Evolutionary conservation across 164 flowering plant genomes (phyloP), one percentile per base, ranked within the genome.

Genomic region (Platanus orientalis): DNA sequence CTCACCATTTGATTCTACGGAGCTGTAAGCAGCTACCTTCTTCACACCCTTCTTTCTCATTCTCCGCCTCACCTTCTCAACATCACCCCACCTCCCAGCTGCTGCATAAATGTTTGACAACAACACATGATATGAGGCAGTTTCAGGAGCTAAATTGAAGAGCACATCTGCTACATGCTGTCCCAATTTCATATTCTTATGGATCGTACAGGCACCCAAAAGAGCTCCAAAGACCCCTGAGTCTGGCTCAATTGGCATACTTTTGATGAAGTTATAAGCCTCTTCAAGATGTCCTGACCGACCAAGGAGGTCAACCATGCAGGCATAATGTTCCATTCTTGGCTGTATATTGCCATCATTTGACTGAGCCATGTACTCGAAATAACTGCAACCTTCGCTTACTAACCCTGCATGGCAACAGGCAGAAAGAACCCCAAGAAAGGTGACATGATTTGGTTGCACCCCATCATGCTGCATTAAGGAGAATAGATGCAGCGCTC

Each of bases 251-350:
- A 74, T 65, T 3, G 75, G 79, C 85, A 81, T 79, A 10, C 29
- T 57, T 57, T 50, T 58, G 19, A 81, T 69, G 53, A 81, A 78
- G 11, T 34, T 30, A 64, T 57, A 69, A 27, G 84, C 81, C 62
- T 76, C 82, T 1, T 75, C 77, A 47, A 81, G 76, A 59, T 62
- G 75, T 16, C 85, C 85, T 14, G 82, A 66, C 14, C 82, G 76
- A 0, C 81, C 80, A n/a, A 79, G 68, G 30, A 78, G 82, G 73
- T 81, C 79, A 40, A 80, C 80, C 84, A 79, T 76, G 60, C 82
- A 81, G 23, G 82, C 76, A 65, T 76, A 79, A 39, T 81, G 84
- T 57, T 79, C 80, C 17, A 48, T 60, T 54, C 73, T 72, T 6
- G 79, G 84, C 19, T 57, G 60, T 19, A 78, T n/a, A 50, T 71